A percentile compares a stretch with the other conserved stretches of the same genome.
These are phyloP conservation scores for Chlorella sp. DNA, from an alignment of 139 green algal genomes.

Conservation along the genomic window DNA sequence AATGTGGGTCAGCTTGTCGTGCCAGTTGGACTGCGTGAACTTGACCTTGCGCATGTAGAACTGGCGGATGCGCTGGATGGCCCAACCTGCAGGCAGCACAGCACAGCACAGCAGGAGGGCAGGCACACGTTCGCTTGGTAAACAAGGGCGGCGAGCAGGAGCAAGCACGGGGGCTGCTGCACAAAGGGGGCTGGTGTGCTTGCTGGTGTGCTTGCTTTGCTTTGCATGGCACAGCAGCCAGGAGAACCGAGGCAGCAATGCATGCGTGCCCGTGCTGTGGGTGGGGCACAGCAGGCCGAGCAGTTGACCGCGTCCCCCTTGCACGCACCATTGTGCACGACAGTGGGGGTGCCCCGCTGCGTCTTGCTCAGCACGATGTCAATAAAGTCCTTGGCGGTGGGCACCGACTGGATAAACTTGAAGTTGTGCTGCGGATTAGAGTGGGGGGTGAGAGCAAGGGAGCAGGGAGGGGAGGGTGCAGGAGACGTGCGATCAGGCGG, in stretches of 20 bases:
- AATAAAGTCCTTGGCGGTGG: conserved; percentile 94
- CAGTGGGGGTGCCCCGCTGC: conserved; percentile 97
- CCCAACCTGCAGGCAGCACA: conserved; percentile 72
- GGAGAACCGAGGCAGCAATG: too few relatives aligned
- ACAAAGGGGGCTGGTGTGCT: not conserved
- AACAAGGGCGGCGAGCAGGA: not conserved
- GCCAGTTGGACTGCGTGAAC: conserved; percentile 90
- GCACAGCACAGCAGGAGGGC: too few relatives aligned
- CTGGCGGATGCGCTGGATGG: conserved; percentile 95
- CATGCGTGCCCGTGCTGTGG: not conserved
- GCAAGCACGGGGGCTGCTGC: not conserved
- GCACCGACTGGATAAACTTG: conserved; percentile 94
- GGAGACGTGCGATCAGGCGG: not conserved
- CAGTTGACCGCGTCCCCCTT: not conserved
- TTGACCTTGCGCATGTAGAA: conserved; percentile 99
- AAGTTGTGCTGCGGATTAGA: conserved; percentile 95
- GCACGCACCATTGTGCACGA: conserved; percentile 88
- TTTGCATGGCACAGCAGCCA: too few relatives aligned
- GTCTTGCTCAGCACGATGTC: conserved; percentile 98
- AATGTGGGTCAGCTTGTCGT: conserved; percentile 94
- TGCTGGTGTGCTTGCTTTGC: not conserved
- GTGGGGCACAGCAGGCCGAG: not conserved
- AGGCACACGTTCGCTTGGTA: not conserved
- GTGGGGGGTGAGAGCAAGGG: conserved; percentile 38
- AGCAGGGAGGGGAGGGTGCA: not conserved